A percentile compares a stretch with the other conserved stretches of the same genome.
These are phyloP conservation scores for Triticum urartu DNA, from an alignment of 176 grass and related monocot species.

Conservation along the genomic window DNA sequence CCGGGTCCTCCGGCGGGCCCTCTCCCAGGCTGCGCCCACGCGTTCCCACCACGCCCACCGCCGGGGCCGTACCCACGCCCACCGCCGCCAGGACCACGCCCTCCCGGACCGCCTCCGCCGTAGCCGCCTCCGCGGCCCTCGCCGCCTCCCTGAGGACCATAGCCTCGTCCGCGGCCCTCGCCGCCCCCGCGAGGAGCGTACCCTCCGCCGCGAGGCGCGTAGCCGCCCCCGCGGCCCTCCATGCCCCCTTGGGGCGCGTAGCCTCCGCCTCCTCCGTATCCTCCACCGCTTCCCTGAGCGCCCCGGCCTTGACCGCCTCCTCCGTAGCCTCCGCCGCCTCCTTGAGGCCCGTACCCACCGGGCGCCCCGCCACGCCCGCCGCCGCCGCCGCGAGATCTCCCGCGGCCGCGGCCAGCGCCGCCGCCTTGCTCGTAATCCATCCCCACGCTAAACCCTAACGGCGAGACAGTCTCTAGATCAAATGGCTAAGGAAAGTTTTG, in stretches of 20 bases:
- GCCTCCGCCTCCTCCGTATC: slow-evolving; percentile 2
- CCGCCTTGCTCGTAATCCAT: slow-evolving; percentile 39
- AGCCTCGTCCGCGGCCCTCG: background rate
- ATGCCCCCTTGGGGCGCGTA: background rate
- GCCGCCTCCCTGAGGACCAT: background rate
- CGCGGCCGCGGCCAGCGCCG: background rate
- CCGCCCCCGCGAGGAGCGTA: background rate
- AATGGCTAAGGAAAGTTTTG: background rate
- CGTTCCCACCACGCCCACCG: slow-evolving; percentile 27
- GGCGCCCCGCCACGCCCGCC: background rate
- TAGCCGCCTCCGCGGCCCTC: slow-evolving; percentile 5
- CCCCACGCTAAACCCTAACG: no score
- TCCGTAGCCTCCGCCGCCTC: background rate
- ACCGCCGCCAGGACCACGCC: background rate
- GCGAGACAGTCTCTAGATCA: background rate
- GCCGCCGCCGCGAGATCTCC: background rate
- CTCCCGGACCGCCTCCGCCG: background rate
- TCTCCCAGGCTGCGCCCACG: slow-evolving; percentile 31
- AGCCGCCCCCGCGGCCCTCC: background rate
- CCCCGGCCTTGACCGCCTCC: background rate
- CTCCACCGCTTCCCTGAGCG: background rate
- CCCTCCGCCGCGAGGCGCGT: background rate
- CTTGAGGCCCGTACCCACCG: background rate
- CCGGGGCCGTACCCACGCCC: background rate
- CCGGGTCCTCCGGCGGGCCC: background rate